Evolutionary conservation across 257 asterid species (phyloP).

Genomic region (Echium plantagineum): DNA sequence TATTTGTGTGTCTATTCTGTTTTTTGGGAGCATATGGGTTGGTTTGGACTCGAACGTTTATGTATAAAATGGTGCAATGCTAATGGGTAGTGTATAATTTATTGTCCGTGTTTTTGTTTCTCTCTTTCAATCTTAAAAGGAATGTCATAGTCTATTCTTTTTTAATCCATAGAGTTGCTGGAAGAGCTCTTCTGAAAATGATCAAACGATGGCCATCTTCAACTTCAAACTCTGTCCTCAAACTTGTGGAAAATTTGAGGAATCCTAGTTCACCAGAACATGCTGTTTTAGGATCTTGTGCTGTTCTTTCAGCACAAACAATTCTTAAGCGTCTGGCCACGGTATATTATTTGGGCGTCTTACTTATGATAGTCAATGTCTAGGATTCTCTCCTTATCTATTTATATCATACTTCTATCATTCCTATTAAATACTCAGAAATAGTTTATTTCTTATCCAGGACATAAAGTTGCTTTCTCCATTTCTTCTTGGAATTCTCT

Average conservation of each 20-base stretch:
- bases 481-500: constrained; percentile 84
- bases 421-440: constrained; percentile 8
- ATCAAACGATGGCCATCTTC: constrained; percentile 97
- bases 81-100: too few relatives aligned
- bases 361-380: background rate
- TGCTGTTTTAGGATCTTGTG: constrained; percentile 94
- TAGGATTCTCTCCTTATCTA: constrained; percentile 3
- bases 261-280: constrained; percentile 64
- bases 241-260: constrained; percentile 58
- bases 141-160: constrained; percentile 7
- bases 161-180: constrained; percentile 56
- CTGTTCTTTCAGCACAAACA: constrained; percentile 79
- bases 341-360: constrained; percentile 26
- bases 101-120: background rate
- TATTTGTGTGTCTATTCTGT: too few relatives aligned
- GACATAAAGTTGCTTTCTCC: constrained; percentile 80
- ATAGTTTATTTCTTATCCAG: constrained; percentile 34
- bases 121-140: background rate
- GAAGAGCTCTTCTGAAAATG: constrained; percentile 70
- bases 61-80: too few relatives aligned
- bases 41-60: too few relatives aligned
- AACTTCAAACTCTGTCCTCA: constrained; percentile 65
- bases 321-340: constrained; percentile 80
- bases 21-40: too few relatives aligned
- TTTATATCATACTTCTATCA: background rate